These are phyloP conservation scores for Borovskyia barvae DNA, from an alignment of 208 protist species.

Conservation along the genomic window DNA sequence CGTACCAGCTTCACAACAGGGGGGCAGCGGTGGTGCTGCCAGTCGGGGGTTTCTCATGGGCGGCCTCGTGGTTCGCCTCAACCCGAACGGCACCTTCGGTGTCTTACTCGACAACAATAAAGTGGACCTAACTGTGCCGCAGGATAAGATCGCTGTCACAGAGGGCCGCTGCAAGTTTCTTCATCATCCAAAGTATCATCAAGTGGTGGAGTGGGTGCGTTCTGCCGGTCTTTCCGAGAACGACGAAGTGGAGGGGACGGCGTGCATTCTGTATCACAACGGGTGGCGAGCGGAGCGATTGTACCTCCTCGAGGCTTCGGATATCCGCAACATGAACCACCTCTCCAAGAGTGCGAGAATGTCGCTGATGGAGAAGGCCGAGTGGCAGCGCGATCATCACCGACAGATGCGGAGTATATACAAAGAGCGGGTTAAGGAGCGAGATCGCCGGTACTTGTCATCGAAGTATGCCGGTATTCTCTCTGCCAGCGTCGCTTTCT, in stretches of 20 bases:
- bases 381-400: slow-evolving; percentile 88
- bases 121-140: slow-evolving; percentile 78
- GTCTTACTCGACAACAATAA: slow-evolving; percentile 84
- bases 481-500: slow-evolving; percentile 76
- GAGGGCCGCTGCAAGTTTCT: slow-evolving; percentile 61
- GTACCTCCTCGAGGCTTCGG: slow-evolving; percentile 72
- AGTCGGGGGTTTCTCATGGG: slow-evolving; percentile 43
- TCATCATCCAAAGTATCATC: slow-evolving; percentile 40
- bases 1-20: background rate
- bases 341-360: slow-evolving; percentile 76
- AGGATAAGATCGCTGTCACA: slow-evolving; percentile 62
- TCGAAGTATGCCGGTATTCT: slow-evolving; percentile 88
- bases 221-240: slow-evolving; percentile 57
- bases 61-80: slow-evolving; percentile 72
- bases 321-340: slow-evolving; percentile 70
- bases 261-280: slow-evolving; percentile 75
- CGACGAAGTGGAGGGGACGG: slow-evolving; percentile 56
- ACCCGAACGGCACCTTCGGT: slow-evolving; percentile 76
- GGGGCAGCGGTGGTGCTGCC: slow-evolving; percentile 1
- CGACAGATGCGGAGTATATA: slow-evolving; percentile 78
- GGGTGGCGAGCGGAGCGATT: slow-evolving; percentile 83
- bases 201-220: slow-evolving; percentile 76
- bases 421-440: slow-evolving; percentile 86
- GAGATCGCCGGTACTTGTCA: slow-evolving; percentile 75
- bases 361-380: slow-evolving; percentile 85